phyloP scores from a whole-genome alignment of 768 basidiomycete species.

The Mycena sanguinolenta region DNA sequence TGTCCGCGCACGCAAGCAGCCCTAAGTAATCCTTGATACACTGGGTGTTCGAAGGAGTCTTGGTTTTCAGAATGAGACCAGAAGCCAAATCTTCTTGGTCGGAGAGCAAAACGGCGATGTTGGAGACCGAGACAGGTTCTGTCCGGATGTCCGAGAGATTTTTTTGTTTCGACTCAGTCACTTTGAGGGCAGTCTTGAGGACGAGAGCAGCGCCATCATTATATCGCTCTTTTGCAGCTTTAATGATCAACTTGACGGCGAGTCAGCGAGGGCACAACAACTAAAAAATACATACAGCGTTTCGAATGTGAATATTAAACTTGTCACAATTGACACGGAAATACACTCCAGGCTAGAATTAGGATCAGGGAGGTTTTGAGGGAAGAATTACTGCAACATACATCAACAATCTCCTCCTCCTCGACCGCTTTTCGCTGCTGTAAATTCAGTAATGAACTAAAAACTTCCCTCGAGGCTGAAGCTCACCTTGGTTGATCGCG shows the following conservation, averaged over 20 bases:
- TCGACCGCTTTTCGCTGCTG: slow-evolving; percentile 61
- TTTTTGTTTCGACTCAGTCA: slow-evolving; percentile 75
- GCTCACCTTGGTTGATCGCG: slow-evolving; percentile 68
- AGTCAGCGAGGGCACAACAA: slow-evolving; percentile 7
- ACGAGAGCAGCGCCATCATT: slow-evolving; percentile 82
- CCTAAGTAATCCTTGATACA: slow-evolving; percentile 86
- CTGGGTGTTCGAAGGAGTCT: slow-evolving; percentile 68
- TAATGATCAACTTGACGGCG: slow-evolving; percentile 76
- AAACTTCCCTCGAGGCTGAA: background rate
- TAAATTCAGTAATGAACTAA: slow-evolving; percentile 11
- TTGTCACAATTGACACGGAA: slow-evolving; percentile 92
- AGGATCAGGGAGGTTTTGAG: slow-evolving; percentile 17
- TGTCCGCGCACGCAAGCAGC: slow-evolving; percentile 84
- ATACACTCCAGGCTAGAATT: slow-evolving; percentile 72
- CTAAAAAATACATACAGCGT: slow-evolving; percentile 67
- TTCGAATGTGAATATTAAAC: slow-evolving; percentile 89
- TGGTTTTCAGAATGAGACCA: slow-evolving; percentile 69
- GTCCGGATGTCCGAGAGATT: slow-evolving; percentile 73
- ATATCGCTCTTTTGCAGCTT: slow-evolving; percentile 82
- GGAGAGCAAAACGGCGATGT: slow-evolving; percentile 72
- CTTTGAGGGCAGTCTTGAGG: slow-evolving; percentile 77
- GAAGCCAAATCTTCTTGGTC: slow-evolving; percentile 73
- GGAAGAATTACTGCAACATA: slow-evolving; percentile 50
- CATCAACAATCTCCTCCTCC: slow-evolving; percentile 75
- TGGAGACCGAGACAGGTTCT: slow-evolving; percentile 76